Evolutionary conservation across 208 protist species (phyloP).

Genomic region (Wallacemonas sp.): DNA sequence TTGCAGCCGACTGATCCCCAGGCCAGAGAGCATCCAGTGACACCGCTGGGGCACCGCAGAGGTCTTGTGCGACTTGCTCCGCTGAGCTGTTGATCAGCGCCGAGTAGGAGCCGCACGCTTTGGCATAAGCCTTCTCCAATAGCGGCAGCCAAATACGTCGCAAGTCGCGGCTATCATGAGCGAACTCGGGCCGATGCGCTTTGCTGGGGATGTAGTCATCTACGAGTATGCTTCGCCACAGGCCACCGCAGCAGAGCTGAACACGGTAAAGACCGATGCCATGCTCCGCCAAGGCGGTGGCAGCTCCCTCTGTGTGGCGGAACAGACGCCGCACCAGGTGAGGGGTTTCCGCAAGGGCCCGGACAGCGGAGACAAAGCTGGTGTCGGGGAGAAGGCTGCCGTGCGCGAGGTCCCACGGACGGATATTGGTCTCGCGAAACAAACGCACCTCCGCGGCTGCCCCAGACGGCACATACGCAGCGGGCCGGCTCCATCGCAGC

Average conservation of each 20-base stretch:
- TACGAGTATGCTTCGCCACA: slow-evolving; percentile 70
- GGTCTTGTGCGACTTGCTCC: slow-evolving; percentile 34
- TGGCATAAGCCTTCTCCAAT: slow-evolving; percentile 90
- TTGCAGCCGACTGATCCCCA: too few relatives aligned
- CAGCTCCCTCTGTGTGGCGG: slow-evolving; percentile 35
- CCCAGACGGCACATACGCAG: slow-evolving; percentile 35
- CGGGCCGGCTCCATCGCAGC: slow-evolving; percentile 48
- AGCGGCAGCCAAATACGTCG: slow-evolving; percentile 82
- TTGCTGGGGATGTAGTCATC: slow-evolving; percentile 79
- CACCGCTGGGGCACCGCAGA: slow-evolving; percentile 42
- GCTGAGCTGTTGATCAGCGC: slow-evolving; percentile 45
- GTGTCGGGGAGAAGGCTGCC: slow-evolving; percentile 39
- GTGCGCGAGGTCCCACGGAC: slow-evolving; percentile 30
- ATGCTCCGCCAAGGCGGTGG: slow-evolving; percentile 31
- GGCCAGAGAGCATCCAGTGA: slow-evolving; percentile 46
- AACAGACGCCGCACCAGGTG: slow-evolving; percentile 37
- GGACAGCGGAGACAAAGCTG: slow-evolving; percentile 50
- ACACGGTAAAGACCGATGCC: slow-evolving; percentile 53
- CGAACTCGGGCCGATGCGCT: slow-evolving; percentile 40
- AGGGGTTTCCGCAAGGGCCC: slow-evolving; percentile 31
- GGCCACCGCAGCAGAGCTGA: slow-evolving; percentile 59
- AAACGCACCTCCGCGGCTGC: slow-evolving; percentile 45
- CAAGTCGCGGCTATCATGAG: slow-evolving; percentile 43
- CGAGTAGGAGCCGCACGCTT: slow-evolving; percentile 77
- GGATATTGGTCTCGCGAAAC: slow-evolving; percentile 34